Conservation (phyloP, 441 rosid genomes). For the Populus trichocarpa region DNA sequence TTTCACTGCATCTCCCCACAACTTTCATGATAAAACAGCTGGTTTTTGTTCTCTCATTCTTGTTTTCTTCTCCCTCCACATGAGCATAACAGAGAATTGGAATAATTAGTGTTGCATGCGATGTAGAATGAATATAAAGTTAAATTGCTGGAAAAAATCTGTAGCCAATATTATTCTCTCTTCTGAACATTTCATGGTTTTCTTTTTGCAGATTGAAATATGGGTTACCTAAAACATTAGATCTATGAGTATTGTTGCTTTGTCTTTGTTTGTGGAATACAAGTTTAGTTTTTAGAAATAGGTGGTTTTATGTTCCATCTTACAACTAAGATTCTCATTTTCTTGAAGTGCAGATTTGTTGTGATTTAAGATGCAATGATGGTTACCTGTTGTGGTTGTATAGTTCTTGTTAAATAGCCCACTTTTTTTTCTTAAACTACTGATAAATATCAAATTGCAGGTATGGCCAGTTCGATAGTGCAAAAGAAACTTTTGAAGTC, state of each 20-base stretch:
- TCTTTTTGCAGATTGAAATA: neutral
- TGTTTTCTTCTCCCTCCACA: too few relatives aligned
- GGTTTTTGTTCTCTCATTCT: too few relatives aligned
- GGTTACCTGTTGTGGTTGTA: neutral
- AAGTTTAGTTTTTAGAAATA: neutral
- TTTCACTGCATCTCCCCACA: too few relatives aligned
- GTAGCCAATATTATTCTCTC: neutral
- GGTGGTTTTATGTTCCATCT: neutral
- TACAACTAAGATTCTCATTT: neutral
- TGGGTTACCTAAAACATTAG: neutral
- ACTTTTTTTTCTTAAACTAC: slow-evolving; percentile 10
- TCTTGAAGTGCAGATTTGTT: neutral
- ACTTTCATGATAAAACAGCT: too few relatives aligned
- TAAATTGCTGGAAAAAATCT: neutral
- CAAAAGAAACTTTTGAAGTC: slow-evolving; percentile 98
- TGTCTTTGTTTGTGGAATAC: neutral
- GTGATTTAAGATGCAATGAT: neutral
- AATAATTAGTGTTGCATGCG: too few relatives aligned
- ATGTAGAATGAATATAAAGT: too few relatives aligned
- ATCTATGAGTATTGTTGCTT: neutral
- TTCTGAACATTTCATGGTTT: neutral
- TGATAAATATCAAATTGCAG: slow-evolving; percentile 45
- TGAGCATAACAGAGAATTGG: too few relatives aligned
- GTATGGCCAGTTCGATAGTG: slow-evolving; percentile 92
- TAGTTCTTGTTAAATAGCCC: neutral